phyloP scores from a whole-genome alignment of 2,329 filamentous ascomycete species.

The Fusarium sp. region DNA sequence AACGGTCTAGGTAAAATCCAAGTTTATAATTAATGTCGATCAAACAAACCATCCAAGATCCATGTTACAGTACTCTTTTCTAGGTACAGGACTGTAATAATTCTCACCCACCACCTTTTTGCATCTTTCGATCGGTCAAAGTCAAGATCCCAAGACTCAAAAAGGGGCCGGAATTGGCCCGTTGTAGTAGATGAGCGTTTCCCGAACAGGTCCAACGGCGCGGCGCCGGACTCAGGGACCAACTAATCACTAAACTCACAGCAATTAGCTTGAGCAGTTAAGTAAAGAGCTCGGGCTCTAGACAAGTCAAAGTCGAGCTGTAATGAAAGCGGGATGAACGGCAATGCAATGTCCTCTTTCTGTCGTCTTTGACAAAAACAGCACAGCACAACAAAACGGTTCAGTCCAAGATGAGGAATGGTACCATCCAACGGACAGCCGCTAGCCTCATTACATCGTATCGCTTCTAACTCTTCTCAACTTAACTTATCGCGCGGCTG shows the following conservation, averaged over 20 bases:
- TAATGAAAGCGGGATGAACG: constrained; percentile 16
- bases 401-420: constrained; percentile 21
- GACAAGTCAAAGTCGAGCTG: background rate
- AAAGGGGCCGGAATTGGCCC: constrained; percentile 43
- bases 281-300: background rate
- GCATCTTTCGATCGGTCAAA: constrained; percentile 8
- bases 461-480: constrained; percentile 1
- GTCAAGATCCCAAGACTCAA: constrained; percentile 6
- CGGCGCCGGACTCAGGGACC: constrained; percentile 3
- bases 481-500: constrained; percentile 30
- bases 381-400: background rate
- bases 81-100: background rate
- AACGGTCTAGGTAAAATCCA: background rate
- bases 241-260: background rate
- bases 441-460: constrained; percentile 31
- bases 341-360: constrained; percentile 12
- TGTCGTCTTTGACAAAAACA: constrained; percentile 3
- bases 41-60: constrained; percentile 21
- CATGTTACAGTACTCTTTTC: background rate
- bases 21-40: constrained; percentile 30
- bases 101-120: constrained; percentile 34
- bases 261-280: background rate
- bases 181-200: constrained; percentile 36
- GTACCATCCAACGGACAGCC: constrained; percentile 24
- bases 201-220: constrained; percentile 36